Evolutionary conservation across 73 alveolate species (phyloP), one percentile per base, ranked within the genome.

Genomic region (Stentor coeruleus): DNA sequence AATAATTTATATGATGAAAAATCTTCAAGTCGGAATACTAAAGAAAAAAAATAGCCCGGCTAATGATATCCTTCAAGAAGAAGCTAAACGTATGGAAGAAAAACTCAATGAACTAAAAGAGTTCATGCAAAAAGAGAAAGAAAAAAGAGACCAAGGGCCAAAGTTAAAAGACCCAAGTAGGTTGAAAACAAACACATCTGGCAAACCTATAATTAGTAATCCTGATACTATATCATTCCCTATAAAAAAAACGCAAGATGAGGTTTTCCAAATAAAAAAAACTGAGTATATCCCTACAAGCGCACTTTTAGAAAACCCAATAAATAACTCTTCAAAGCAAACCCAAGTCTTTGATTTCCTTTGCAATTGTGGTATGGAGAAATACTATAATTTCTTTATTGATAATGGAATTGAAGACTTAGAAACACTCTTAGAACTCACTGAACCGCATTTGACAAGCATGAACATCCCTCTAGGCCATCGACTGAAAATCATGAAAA

Each of bases 41-140:
- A 39, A 75, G 66, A 75, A 75, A 75, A 75, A 75, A 75, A 33
- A n/a, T 66, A 38, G 72, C 83, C 35, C 72, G 38, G 83, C 35
- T 38, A 75, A 40, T 66, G 79, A 66, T 15, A 31, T 66, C 37
- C 33, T 75, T 14, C 59, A 75, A 75, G 83, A 75, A 75, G 83
- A 75, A 75, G 83, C 83, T 38, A 39, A 39, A 40, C 33, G 15
- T 20, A 75, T 75, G 83, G 83, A 75, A 75, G 72, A 15, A 0
- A 75, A 38, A 39, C 72, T 75, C 6, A 20, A 28, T 2, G 77
- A 75, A 35, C 84, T 75, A 39, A 75, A 35, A 75, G 72, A 75
- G 14, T 75, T 75, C 38, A 40, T 75, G 59, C 26, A n/a, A 15
- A 40, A 75, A 1, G 59, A 75, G 38, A 31, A 38, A 2, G 58